Evolutionary conservation across 495 filamentous ascomycete genomes (phyloP).

Genomic region (Parathielavia hyrcaniae): DNA sequence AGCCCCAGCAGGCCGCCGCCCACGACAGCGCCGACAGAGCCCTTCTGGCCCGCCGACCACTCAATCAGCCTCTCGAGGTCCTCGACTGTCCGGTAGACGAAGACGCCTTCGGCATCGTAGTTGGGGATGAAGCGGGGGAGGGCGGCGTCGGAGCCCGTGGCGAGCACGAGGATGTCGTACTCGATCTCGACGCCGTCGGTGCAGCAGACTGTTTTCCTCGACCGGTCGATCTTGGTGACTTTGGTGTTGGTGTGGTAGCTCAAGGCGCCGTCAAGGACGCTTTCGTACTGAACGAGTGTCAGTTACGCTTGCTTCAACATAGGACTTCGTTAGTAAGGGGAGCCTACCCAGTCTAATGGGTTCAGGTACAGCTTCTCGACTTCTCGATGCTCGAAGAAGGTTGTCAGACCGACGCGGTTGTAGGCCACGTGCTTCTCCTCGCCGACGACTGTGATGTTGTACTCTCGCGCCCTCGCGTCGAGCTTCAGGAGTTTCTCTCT

Average conservation of each 20-base stretch:
- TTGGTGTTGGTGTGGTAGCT: constrained; percentile 79
- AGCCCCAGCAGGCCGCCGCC: constrained; percentile 88
- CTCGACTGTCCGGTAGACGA: constrained; percentile 88
- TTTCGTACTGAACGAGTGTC: constrained; percentile 29
- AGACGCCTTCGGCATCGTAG: constrained; percentile 79
- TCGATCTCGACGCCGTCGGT: constrained; percentile 62
- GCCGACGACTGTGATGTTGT: constrained; percentile 83
- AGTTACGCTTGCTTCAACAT: background rate
- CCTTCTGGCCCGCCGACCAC: constrained; percentile 60
- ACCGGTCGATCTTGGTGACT: constrained; percentile 64
- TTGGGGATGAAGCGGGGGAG: constrained; percentile 76
- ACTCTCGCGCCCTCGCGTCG: constrained; percentile 68
- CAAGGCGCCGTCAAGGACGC: constrained; percentile 56
- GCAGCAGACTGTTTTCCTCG: constrained; percentile 61
- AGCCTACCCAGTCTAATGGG: constrained; percentile 75
- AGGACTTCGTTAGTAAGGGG: background rate
- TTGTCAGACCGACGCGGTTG: constrained; percentile 91
- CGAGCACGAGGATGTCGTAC: constrained; percentile 85
- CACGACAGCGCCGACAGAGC: constrained; percentile 69
- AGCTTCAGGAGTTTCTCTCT: constrained; percentile 86
- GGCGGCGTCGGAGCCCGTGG: constrained; percentile 86
- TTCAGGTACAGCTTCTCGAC: constrained; percentile 90
- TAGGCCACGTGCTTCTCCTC: constrained; percentile 91
- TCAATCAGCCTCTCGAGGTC: constrained; percentile 78
- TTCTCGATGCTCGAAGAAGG: constrained; percentile 85